Conservation (phyloP, 345 rosid species). For the Acer negundo region DNA sequence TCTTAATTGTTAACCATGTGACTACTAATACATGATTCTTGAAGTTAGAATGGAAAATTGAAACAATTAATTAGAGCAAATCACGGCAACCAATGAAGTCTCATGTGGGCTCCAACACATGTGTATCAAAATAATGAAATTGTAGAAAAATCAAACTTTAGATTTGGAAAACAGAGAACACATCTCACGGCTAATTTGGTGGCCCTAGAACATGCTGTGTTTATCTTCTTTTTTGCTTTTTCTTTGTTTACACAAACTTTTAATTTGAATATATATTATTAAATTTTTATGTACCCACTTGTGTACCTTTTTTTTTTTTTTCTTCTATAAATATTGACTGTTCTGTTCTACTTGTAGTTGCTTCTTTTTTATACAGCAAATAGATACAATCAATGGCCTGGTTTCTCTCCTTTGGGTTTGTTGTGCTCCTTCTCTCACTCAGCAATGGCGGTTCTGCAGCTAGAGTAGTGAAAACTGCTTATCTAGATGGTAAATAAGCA, state of each 20-base stretch:
- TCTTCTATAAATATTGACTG: not conserved
- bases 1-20: constrained; percentile 3
- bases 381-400: constrained; percentile 27
- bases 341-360: not conserved
- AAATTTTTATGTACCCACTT: not conserved
- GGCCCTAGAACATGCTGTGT: constrained; percentile 21
- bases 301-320: not conserved
- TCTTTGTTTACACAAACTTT: not conserved
- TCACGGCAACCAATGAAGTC: constrained; percentile 17
- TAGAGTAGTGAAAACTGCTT: constrained; percentile 15
- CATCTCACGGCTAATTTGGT: constrained; percentile 31
- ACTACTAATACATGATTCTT: not conserved
- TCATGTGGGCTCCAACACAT: constrained; percentile 2
- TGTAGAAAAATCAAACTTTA: not conserved
- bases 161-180: constrained; percentile 12
- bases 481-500: constrained; percentile 36
- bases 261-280: not conserved
- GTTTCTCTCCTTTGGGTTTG: constrained; percentile 20
- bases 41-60: not conserved
- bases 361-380: constrained; percentile 5
- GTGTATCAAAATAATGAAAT: not conserved
- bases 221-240: not conserved
- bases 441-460: constrained; percentile 7
- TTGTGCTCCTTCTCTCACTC: constrained; percentile 19
- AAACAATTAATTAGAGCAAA: constrained; percentile 5